phyloP scores from a whole-genome alignment of 495 filamentous ascomycete genomes.

The Penicillium argentinense region DNA sequence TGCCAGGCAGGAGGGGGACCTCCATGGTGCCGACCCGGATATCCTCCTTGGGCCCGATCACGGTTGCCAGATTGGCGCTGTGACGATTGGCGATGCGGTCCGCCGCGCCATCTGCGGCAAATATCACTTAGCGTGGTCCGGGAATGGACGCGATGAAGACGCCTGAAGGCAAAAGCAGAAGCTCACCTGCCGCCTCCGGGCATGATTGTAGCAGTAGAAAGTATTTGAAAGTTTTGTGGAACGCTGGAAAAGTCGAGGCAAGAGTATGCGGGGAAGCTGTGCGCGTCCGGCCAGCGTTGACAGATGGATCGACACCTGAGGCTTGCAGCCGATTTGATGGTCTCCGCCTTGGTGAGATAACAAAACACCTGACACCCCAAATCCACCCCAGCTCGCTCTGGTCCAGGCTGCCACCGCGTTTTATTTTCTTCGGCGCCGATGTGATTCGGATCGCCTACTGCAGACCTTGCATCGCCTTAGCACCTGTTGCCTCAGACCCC shows the following conservation, averaged over 20 bases:
- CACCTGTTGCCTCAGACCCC: not conserved
- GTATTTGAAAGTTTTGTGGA: not conserved
- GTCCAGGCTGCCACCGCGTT: no score
- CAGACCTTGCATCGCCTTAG: not conserved
- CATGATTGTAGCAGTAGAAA: constrained; percentile 25
- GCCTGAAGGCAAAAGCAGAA: no score
- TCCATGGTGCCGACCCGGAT: constrained; percentile 29
- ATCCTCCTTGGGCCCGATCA: constrained; percentile 27
- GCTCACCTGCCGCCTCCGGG: constrained; percentile 42
- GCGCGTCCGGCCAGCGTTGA: constrained; percentile 9
- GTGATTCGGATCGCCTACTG: no score
- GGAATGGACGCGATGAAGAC: no score
- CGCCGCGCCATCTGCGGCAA: constrained; percentile 41
- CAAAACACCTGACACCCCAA: constrained; percentile 10
- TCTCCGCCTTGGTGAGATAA: constrained; percentile 33
- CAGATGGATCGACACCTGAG: constrained; percentile 28
- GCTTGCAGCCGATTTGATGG: constrained; percentile 1
- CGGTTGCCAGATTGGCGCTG: constrained; percentile 37
- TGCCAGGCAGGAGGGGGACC: no score
- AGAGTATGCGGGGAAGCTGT: constrained; percentile 26
- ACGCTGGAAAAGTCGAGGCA: not conserved
- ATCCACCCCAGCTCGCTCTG: no score
- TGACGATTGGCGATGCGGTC: constrained; percentile 41
- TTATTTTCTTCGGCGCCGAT: no score
- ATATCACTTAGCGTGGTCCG: constrained; percentile 7